Evolutionary conservation across 2,329 filamentous ascomycete species (phyloP).

Genomic region (Fusarium sp.): DNA sequence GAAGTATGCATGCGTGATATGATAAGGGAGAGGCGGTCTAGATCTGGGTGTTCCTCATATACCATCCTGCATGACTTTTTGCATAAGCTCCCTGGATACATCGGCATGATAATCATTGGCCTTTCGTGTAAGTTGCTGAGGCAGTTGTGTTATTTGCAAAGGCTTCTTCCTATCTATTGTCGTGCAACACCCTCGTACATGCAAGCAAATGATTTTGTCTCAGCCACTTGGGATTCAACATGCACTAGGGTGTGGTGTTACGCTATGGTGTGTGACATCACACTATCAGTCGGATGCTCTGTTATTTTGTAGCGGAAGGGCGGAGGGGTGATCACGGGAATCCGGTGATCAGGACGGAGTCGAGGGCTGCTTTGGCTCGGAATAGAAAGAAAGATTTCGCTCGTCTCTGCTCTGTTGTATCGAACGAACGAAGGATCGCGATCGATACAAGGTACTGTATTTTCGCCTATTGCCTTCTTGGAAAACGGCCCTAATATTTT

Average conservation of each 20-base stretch:
- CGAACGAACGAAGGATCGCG: background rate
- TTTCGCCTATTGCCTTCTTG: slow-evolving; percentile 4
- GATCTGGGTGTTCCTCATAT: slow-evolving; percentile 15
- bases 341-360: background rate
- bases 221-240: slow-evolving; percentile 1
- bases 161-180: background rate
- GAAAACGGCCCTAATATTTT: slow-evolving; percentile 29
- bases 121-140: background rate
- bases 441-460: slow-evolving; percentile 8
- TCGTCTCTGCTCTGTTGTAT: background rate
- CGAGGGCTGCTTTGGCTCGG: too few species aligned
- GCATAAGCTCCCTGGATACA: background rate
- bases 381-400: background rate
- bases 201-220: slow-evolving; percentile 7
- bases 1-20: background rate
- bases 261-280: slow-evolving; percentile 10
- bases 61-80: slow-evolving; percentile 11
- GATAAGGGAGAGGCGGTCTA: slow-evolving; percentile 11
- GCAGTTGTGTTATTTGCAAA: background rate
- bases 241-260: background rate
- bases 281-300: background rate
- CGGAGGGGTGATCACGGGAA: background rate
- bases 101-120: slow-evolving; percentile 2
- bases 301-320: background rate
- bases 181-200: slow-evolving; percentile 9